Percentiles rank a stretch among this genome's conserved stretches.
phyloP scores from a whole-genome alignment of 352 stramenopile genomes.

The Phytophthora idaei region DNA sequence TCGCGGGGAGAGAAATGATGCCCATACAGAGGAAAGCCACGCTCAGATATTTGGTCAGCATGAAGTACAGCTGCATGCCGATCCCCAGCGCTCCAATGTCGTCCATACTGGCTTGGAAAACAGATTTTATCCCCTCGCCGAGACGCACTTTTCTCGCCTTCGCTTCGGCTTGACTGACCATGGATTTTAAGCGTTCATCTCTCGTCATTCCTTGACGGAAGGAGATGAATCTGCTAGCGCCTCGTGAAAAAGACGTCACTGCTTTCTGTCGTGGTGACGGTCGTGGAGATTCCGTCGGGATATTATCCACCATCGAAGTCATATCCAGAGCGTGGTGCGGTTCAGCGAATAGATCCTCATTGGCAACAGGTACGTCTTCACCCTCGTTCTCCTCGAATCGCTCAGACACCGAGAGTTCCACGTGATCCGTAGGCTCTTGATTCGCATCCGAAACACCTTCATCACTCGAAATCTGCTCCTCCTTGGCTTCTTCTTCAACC shows the following conservation, averaged over 20 bases:
- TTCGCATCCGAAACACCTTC: neutral
- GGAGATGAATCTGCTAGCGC: constrained; percentile 12
- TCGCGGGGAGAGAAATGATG: constrained; percentile 43
- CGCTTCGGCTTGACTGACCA: constrained; percentile 22
- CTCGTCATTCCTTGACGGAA: constrained; percentile 17
- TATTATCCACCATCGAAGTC: constrained; percentile 11
- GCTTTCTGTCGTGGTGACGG: constrained; percentile 3
- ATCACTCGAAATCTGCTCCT: neutral
- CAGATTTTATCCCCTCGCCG: constrained; percentile 39
- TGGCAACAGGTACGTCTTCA: constrained; percentile 2
- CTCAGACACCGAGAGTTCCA: neutral
- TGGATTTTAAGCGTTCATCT: constrained; percentile 26
- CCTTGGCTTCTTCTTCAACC: neutral
- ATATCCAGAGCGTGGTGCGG: constrained; percentile 28
- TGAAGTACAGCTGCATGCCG: constrained; percentile 67
- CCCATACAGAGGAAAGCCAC: constrained; percentile 47
- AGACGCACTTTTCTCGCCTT: constrained; percentile 43
- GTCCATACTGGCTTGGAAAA: constrained; percentile 39
- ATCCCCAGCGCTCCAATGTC: constrained; percentile 60
- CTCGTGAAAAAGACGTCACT: neutral
- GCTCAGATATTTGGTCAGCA: constrained; percentile 55
- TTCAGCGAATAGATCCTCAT: neutral
- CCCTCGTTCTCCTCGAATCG: neutral
- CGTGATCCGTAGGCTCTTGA: constrained; percentile 7
- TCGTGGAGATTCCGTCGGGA: constrained; percentile 3